Evolutionary conservation across 495 filamentous ascomycete species (phyloP).

Genomic region (Tuber aestivum): DNA sequence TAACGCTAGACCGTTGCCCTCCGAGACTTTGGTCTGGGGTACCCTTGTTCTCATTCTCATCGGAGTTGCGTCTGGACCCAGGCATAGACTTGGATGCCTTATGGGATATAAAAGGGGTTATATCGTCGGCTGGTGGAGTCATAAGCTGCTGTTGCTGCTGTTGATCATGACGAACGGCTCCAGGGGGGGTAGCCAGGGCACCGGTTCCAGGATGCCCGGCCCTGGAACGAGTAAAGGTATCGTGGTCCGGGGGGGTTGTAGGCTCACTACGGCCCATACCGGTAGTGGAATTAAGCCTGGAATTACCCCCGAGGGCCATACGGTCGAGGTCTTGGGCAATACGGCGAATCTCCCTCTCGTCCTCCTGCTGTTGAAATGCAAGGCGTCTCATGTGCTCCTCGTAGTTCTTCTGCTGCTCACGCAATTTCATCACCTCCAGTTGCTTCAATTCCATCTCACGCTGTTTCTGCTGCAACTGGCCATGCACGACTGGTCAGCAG

Average conservation of each 20-base stretch:
- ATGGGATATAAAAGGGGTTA: slow-evolving; percentile 53
- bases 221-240: slow-evolving; percentile 30
- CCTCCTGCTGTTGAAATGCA: slow-evolving; percentile 70
- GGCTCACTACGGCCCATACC: slow-evolving; percentile 73
- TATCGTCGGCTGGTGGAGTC: slow-evolving; percentile 48
- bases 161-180: slow-evolving; percentile 64
- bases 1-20: slow-evolving; percentile 57
- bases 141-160: slow-evolving; percentile 55
- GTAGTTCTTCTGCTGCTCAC: slow-evolving; percentile 81
- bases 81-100: slow-evolving; percentile 74
- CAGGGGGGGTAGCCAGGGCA: slow-evolving; percentile 59
- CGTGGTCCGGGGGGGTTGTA: slow-evolving; percentile 91
- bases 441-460: slow-evolving; percentile 67
- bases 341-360: slow-evolving; percentile 73
- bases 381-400: slow-evolving; percentile 79
- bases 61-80: slow-evolving; percentile 74
- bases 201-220: slow-evolving; percentile 25
- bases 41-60: slow-evolving; percentile 68
- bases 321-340: slow-evolving; percentile 69
- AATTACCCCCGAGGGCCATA: slow-evolving; percentile 46
- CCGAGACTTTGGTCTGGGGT: slow-evolving; percentile 59
- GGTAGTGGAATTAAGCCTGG: slow-evolving; percentile 44
- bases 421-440: slow-evolving; percentile 27
- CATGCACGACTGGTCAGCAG: slow-evolving; percentile 39
- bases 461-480: slow-evolving; percentile 85